A percentile compares a stretch with the other conserved stretches of the same genome.
phyloP scores from a whole-genome alignment of 805 yeast species.

The Candida morakotiae region DNA sequence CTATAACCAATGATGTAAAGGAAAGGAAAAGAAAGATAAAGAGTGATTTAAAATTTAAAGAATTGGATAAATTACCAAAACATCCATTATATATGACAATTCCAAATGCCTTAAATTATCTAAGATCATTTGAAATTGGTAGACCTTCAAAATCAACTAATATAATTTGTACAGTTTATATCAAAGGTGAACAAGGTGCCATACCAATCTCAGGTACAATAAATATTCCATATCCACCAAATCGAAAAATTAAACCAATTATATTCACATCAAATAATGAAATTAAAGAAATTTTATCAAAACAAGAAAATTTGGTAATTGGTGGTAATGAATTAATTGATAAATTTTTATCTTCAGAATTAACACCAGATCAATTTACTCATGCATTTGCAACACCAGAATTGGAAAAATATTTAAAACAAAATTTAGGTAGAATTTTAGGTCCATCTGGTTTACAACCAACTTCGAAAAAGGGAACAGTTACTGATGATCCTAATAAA shows the following conservation, averaged over 20 bases:
- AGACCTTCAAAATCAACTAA: constrained; percentile 69
- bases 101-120: constrained; percentile 66
- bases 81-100: constrained; percentile 70
- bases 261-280: constrained; percentile 63
- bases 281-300: constrained; percentile 44
- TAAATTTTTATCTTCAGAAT: constrained; percentile 50
- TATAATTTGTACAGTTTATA: constrained; percentile 54
- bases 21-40: constrained; percentile 10
- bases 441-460: constrained; percentile 95
- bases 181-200: constrained; percentile 73
- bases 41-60: constrained; percentile 16
- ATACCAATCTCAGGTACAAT: constrained; percentile 71
- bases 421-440: constrained; percentile 64
- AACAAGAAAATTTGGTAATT: constrained; percentile 51
- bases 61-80: constrained; percentile 36
- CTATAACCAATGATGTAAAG: constrained; percentile 8
- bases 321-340: constrained; percentile 75
- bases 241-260: constrained; percentile 52
- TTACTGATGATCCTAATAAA: constrained; percentile 52
- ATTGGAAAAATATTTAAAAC: constrained; percentile 55
- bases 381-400: constrained; percentile 86
- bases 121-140: constrained; percentile 91
- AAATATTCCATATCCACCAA: constrained; percentile 67
- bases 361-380: constrained; percentile 53
- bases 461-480: constrained; percentile 79